Conservation (phyloP, 2,329 filamentous ascomycete genomes). For the Cercospora brassicicola region DNA sequence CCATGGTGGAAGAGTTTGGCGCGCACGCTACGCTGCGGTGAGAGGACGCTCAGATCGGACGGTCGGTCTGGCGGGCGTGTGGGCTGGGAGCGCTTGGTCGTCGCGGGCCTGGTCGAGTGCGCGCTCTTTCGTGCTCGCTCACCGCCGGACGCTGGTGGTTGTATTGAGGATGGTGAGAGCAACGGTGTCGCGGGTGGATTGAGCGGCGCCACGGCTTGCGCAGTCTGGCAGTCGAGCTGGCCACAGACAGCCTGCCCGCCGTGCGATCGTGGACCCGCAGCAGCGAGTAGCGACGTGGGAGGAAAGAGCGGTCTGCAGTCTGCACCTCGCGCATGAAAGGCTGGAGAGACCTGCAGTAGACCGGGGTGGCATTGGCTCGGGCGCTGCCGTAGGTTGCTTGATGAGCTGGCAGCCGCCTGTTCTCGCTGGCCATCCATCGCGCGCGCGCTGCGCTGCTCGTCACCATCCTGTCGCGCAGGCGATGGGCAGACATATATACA, state of each 20-base stretch:
- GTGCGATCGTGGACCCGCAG: slow-evolving; percentile 2
- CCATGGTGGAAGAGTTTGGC: slow-evolving; percentile 38
- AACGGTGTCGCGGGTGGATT: slow-evolving; percentile 15
- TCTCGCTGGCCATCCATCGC: background rate
- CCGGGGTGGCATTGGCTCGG: background rate
- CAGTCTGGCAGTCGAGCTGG: background rate
- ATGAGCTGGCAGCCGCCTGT: slow-evolving; percentile 3
- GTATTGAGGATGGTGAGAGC: slow-evolving; percentile 14
- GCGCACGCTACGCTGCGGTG: slow-evolving; percentile 6
- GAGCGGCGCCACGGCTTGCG: slow-evolving; percentile 7
- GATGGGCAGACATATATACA: background rate
- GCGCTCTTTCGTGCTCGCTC: slow-evolving; percentile 2
- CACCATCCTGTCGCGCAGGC: slow-evolving; percentile 11
- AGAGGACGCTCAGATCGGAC: background rate
- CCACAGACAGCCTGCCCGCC: background rate
- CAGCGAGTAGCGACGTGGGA: slow-evolving; percentile 1
- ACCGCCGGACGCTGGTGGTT: slow-evolving; percentile 9
- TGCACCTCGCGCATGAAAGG: background rate
- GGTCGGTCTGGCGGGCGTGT: background rate
- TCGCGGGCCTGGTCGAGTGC: slow-evolving; percentile 12
- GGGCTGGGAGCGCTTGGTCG: slow-evolving; percentile 52
- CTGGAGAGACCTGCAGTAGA: background rate
- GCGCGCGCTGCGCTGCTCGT: slow-evolving; percentile 2
- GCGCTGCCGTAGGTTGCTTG: background rate
- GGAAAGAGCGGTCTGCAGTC: slow-evolving; percentile 10